These are phyloP conservation scores for Paecilomyces variotii DNA, from an alignment of 2,329 filamentous ascomycete genomes.

Conservation along the genomic window DNA sequence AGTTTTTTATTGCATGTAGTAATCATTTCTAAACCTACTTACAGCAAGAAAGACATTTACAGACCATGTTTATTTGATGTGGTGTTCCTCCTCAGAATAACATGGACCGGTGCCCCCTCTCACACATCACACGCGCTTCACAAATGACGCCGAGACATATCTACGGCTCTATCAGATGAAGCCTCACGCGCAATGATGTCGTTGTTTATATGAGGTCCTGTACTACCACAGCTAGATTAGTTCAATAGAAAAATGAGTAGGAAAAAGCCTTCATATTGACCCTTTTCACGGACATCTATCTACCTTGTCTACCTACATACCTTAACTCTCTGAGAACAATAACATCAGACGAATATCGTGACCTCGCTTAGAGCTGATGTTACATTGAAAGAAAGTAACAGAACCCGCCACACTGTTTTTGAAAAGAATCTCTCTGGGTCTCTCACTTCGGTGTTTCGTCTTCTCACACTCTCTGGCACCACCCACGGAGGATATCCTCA, in stretches of 20 bases:
- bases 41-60: no score
- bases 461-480: background rate
- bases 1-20: background rate
- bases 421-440: background rate
- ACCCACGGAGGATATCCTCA: background rate
- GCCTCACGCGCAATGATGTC: background rate
- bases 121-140: background rate
- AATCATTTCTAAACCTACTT: background rate
- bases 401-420: background rate
- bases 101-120: background rate
- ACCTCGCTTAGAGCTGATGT: background rate
- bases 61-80: no score
- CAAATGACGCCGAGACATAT: background rate
- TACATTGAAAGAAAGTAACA: background rate
- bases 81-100: no score
- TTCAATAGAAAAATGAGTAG: background rate
- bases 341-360: background rate
- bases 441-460: background rate
- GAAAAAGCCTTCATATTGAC: background rate
- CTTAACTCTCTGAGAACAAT: no score
- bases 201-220: background rate
- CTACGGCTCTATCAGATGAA: background rate
- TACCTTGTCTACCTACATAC: no score
- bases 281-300: background rate
- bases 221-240: background rate